Evolutionary conservation across 202 grass and related monocot genomes (phyloP).

Genomic region (Cymbopogon flexuosus): DNA sequence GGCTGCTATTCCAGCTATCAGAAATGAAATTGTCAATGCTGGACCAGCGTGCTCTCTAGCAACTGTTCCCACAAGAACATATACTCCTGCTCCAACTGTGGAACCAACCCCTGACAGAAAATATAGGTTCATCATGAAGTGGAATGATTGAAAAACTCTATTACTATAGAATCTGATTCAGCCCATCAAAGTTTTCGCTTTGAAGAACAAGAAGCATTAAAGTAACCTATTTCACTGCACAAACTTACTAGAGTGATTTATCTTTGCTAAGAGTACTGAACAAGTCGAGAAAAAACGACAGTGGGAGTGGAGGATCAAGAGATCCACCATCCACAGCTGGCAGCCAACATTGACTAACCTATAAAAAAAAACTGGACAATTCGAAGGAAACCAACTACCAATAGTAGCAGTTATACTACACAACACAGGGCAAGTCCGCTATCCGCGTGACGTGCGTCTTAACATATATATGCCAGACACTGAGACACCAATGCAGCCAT

Average conservation of each 20-base stretch:
- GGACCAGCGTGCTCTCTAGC: conserved; percentile 85
- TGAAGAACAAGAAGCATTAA: neutral
- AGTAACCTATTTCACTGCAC: neutral
- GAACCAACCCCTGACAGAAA: conserved; percentile 72
- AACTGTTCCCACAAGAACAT: conserved; percentile 91
- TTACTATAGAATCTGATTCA: neutral
- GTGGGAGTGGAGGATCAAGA: neutral
- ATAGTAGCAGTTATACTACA: neutral
- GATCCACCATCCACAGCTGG: neutral
- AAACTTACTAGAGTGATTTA: neutral
- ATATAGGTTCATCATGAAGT: neutral
- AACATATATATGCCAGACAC: neutral
- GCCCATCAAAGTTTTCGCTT: neutral
- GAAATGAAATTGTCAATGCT: conserved; percentile 76
- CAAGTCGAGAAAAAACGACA: neutral
- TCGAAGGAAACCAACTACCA: neutral
- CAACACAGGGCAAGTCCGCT: neutral
- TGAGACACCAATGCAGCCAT: neutral
- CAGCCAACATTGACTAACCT: conserved; percentile 2
- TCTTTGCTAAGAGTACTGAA: neutral
- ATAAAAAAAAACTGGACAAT: neutral
- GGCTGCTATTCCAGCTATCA: conserved; percentile 93
- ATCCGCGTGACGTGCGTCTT: neutral
- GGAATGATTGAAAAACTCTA: neutral
- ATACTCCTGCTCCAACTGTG: conserved; percentile 91